phyloP scores from a whole-genome alignment of 768 basidiomycete genomes.

The Naganishia friedmannii region DNA sequence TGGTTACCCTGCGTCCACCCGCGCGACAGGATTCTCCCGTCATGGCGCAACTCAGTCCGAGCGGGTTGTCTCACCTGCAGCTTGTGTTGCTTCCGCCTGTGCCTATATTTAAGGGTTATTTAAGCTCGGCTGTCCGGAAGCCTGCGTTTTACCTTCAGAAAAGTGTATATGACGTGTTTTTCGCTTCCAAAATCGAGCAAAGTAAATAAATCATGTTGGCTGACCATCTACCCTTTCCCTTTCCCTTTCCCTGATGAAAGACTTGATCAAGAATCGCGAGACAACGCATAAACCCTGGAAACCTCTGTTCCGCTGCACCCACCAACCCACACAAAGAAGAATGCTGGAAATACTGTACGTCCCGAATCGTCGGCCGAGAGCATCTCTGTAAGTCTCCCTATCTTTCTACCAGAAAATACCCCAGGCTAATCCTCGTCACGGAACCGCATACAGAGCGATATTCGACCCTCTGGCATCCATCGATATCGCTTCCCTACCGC shows the following conservation, averaged over 20 bases:
- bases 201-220: background rate
- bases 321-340: too few species aligned
- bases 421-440: too few species aligned
- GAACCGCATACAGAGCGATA: constrained; percentile 3
- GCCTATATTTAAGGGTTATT: background rate
- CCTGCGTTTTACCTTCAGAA: too few species aligned
- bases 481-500: background rate
- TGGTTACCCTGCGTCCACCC: too few species aligned
- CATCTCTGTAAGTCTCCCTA: constrained; percentile 10
- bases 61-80: background rate
- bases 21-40: too few species aligned
- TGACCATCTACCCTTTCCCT: background rate
- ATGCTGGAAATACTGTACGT: too few species aligned
- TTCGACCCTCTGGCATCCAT: constrained; percentile 9
- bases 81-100: background rate
- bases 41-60: background rate
- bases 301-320: too few species aligned
- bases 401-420: background rate
- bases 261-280: too few species aligned
- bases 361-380: background rate
- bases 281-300: too few species aligned
- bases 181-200: background rate
- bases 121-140: too few species aligned
- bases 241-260: too few species aligned
- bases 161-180: background rate